Percentiles rank a stretch among this genome's conserved stretches.
These are phyloP conservation scores for Entophlyctis helioformis DNA, from an alignment of 192 early-diverging fungal genomes.

Conservation along the genomic window DNA sequence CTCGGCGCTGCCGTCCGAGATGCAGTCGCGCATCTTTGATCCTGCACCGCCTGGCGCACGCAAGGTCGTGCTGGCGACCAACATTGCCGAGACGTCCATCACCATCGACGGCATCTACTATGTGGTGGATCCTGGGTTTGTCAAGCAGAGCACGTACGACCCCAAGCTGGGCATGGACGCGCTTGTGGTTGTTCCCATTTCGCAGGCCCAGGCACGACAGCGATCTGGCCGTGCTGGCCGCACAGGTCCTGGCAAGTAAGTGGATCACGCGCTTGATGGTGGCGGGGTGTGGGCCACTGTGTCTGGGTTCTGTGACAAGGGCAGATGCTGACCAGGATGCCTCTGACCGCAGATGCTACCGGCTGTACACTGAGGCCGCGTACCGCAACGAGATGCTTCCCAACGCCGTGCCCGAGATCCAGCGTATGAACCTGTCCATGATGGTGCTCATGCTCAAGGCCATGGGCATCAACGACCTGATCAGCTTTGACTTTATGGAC, in stretches of 20 bases:
- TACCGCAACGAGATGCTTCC: constrained; percentile 87
- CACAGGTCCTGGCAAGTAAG: constrained; percentile 80
- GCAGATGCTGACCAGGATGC: too few species aligned
- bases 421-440: constrained; percentile 85
- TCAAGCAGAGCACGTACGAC: constrained; percentile 92
- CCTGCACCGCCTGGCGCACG: constrained; percentile 86
- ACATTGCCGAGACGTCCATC: constrained; percentile 98
- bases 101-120: constrained; percentile 94
- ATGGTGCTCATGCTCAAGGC: constrained; percentile 88
- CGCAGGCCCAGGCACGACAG: constrained; percentile 88
- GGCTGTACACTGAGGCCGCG: constrained; percentile 86
- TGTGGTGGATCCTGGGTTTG: constrained; percentile 97
- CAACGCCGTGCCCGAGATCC: constrained; percentile 93
- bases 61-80: constrained; percentile 95
- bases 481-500: constrained; percentile 99
- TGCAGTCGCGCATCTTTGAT: constrained; percentile 95
- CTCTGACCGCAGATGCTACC: constrained; percentile 65
- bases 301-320: too few species aligned
- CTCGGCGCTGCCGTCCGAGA: constrained; percentile 87
- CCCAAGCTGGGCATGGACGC: constrained; percentile 96
- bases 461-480: constrained; percentile 91
- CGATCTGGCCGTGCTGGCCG: constrained; percentile 91
- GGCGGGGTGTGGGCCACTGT: too few species aligned
- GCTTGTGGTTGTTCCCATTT: constrained; percentile 87
- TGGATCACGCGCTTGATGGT: neutral